Evolutionary conservation across 2,329 filamentous ascomycete genomes (phyloP), one percentile per base, ranked within the genome.

Genomic region (Metarhizium robertsii): DNA sequence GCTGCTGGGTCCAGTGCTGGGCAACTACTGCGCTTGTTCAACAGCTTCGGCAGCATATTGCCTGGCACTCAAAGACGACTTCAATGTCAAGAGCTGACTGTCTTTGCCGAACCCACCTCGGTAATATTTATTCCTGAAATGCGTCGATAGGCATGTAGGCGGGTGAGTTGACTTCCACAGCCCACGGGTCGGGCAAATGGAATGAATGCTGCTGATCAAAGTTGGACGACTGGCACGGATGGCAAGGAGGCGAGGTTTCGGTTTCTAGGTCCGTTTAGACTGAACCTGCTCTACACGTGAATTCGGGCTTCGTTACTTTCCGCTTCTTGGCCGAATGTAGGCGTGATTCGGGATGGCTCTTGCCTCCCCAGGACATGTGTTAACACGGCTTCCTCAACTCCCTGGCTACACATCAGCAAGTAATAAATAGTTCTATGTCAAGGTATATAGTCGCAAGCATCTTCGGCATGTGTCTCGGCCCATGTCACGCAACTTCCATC

Each of bases 1-100:
- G 54, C 45, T 2, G 57, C 54, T 42, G 59, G 50, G 20, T 62
- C 62, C 20, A 65, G 53, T 20, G 59, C 57, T 20, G 62, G 66
- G 32, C 57, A 61, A 53, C 60, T 67, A 50, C 60, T 66, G 53
- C 60, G 61, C 52, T 66, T 67, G 53, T 56, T 60, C 34, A 65
- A 55, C 45, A 65, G 57, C 29, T 60, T 61, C 20, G 64, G 59
- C 53, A 60, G 58, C 69, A 71, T 71, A 46, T 52, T 67, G 61
- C 36, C 62, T 30, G 20, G 14, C 13, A 30, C 16, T 25, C n/a
- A 20, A 11, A 40, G 43, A 43, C 42, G n/a, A 45, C 50, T 48
- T 45, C 11, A 16, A 32, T 25, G 46, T 30, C 38, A 40, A 47
- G n/a, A 48, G 20, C 14, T 40, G 49, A 30, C 20, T 46, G 34